These are phyloP conservation scores for Hypoxylon sp. DNA, from an alignment of 2,329 filamentous ascomycete genomes.

Conservation along the genomic window DNA sequence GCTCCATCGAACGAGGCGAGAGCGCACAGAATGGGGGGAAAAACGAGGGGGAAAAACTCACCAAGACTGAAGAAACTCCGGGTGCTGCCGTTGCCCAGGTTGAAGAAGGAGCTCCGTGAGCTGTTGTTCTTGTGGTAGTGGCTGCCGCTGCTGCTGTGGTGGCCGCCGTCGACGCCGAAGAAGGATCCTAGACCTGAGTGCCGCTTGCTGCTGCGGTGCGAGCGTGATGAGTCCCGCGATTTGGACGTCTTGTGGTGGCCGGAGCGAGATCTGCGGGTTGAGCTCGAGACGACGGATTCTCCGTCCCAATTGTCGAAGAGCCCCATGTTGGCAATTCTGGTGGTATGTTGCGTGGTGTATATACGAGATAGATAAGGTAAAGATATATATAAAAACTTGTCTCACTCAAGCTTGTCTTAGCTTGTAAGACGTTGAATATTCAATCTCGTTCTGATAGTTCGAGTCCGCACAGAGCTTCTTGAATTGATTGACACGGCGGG, in stretches of 20 bases:
- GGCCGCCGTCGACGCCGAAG: constrained; percentile 35
- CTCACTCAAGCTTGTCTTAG: constrained; percentile 25
- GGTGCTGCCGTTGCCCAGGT: constrained; percentile 51
- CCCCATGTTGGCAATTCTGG: constrained; percentile 45
- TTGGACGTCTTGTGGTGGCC: constrained; percentile 35
- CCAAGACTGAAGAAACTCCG: constrained; percentile 53
- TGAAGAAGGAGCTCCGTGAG: constrained; percentile 50
- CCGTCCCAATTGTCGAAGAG: constrained; percentile 53
- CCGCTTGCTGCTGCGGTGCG: constrained; percentile 51
- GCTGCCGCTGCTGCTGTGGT: constrained; percentile 33
- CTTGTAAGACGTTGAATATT: neutral
- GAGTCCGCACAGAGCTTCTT: constrained; percentile 29
- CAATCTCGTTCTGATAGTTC: constrained; percentile 9
- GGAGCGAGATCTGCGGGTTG: constrained; percentile 46
- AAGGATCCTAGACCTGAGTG: constrained; percentile 42
- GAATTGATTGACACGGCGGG: constrained; percentile 27
- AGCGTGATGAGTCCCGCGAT: constrained; percentile 47
- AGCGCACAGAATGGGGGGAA: constrained; percentile 7
- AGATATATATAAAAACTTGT: constrained; percentile 28
- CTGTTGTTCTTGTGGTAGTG: constrained; percentile 47
- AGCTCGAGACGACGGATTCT: constrained; percentile 52
- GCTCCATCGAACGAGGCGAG: neutral
- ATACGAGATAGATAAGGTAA: constrained; percentile 11
- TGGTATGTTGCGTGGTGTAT: constrained; percentile 8
- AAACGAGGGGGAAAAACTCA: constrained; percentile 33